Evolutionary conservation across 352 stramenopile species (phyloP), one percentile per base, ranked within the genome.

Genomic region (Phytophthora cryptogea): DNA sequence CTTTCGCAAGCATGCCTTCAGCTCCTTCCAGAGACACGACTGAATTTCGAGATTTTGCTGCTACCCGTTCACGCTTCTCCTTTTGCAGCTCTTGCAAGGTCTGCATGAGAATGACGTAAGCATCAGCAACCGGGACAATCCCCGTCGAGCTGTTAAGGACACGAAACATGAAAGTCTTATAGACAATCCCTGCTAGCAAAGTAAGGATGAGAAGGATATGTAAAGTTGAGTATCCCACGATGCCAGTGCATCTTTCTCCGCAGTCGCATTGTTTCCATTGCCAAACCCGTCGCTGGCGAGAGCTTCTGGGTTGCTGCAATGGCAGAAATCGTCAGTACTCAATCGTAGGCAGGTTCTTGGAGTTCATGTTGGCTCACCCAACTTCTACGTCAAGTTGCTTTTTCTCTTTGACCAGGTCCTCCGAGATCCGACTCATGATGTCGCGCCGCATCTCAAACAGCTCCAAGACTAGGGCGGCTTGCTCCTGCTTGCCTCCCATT

Each of bases 221-320:
- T 86, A 92, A 48, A 89, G 71, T 44, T 90, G 79, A 1, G 80
- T 79, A 60, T 92, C 83, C 52, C 75, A 83, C 14, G 79, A 88
- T 11, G 81, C 79, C 23, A 92, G 49, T n/a, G 82, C 59, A 57
- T 90, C 77, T 41, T 79, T 74, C 41, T 86, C 76, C n/a, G 43
- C 36, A 3, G 42, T 42, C 33, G 41, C 54, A 20, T 26, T 63
- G 16, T 54, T 61, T 9, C 23, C 54, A 53, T 26, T 51, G n/a
- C 51, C 60, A 27, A 69, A 51, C 14, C 42, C 31, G 16, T 59
- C 54, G 23, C 35, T 58, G 1, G 44, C 37, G n/a, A 73, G 41
- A 16, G 55, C 62, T 31, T 74, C 61, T 9, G 50, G 56, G 8
- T 71, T 74, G 11, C 66, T 74, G 45, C 2, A 50, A 16, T 16